phyloP scores from a whole-genome alignment of 441 rosid species.

The Pelargonium myrrhifolium region DNA sequence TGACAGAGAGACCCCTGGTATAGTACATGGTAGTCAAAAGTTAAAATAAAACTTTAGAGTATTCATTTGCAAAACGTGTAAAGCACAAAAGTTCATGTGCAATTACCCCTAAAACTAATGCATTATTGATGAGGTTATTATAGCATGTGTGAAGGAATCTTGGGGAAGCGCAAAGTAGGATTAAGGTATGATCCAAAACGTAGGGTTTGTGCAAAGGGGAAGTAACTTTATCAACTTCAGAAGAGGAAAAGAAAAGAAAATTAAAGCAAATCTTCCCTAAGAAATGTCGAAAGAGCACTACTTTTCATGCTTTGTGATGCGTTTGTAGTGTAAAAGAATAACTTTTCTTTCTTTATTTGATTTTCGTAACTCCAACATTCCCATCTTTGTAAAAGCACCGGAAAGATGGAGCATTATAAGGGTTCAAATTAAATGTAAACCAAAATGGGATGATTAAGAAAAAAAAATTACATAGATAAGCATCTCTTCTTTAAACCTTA shows the following conservation, averaged over 20 bases:
- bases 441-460: constrained; percentile 2
- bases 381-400: constrained; percentile 32
- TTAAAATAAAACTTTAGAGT: too few species aligned
- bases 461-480: constrained; percentile 18
- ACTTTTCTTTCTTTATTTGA: constrained; percentile 23
- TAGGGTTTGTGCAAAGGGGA: constrained; percentile 50
- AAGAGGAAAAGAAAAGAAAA: constrained; percentile 16
- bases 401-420: constrained; percentile 26
- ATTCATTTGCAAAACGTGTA: too few species aligned
- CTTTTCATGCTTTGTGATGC: constrained; percentile 43
- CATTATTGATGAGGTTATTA: background rate
- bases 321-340: constrained; percentile 30
- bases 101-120: too few species aligned
- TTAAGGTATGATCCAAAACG: constrained; percentile 39
- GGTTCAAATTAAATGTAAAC: constrained; percentile 22
- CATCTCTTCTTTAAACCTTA: constrained; percentile 39
- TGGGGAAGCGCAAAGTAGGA: constrained; percentile 17
- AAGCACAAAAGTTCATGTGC: too few species aligned
- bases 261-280: constrained; percentile 38
- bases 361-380: constrained; percentile 41
- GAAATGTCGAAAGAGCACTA: constrained; percentile 41
- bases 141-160: constrained; percentile 4
- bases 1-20: too few species aligned
- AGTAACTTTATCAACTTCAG: constrained; percentile 40
- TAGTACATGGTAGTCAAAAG: too few species aligned